These are phyloP conservation scores for Bifiguratus adelaidae DNA, from an alignment of 192 early-diverging fungal genomes.

Conservation along the genomic window DNA sequence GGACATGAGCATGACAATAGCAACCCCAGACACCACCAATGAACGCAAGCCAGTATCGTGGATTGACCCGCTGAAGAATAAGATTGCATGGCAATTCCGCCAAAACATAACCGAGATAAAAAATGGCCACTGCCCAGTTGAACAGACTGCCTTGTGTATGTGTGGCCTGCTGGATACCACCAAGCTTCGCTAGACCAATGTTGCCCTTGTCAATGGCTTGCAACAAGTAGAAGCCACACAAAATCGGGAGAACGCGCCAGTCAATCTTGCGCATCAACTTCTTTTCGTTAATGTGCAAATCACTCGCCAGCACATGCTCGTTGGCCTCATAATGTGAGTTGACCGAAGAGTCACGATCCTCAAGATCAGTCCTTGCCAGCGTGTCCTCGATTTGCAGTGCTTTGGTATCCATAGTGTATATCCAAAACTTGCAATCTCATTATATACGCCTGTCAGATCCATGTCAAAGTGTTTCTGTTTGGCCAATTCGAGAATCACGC, in stretches of 20 bases:
- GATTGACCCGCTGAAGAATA: background rate
- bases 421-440: too few species aligned
- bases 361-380: too few species aligned
- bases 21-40: constrained; percentile 2
- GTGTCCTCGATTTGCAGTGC: too few species aligned
- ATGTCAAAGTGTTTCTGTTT: too few species aligned
- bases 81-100: constrained; percentile 2
- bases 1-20: constrained; percentile 3
- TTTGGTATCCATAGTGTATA: too few species aligned
- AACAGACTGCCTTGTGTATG: constrained; percentile 4
- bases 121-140: constrained; percentile 9
- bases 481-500: too few species aligned
- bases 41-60: background rate
- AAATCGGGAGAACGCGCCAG: constrained; percentile 5
- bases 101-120: constrained; percentile 4
- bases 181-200: constrained; percentile 12
- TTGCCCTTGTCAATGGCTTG: constrained; percentile 15
- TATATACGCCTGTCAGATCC: too few species aligned
- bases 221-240: constrained; percentile 11
- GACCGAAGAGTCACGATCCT: too few species aligned
- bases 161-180: constrained; percentile 6
- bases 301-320: constrained; percentile 1
- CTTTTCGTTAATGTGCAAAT: constrained; percentile 2
- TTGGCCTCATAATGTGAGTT: too few species aligned
- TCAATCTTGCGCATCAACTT: constrained; percentile 7